Base-by-base conservation (phyloP, 345 rosid species). In the Dimocarpus longan region DNA sequence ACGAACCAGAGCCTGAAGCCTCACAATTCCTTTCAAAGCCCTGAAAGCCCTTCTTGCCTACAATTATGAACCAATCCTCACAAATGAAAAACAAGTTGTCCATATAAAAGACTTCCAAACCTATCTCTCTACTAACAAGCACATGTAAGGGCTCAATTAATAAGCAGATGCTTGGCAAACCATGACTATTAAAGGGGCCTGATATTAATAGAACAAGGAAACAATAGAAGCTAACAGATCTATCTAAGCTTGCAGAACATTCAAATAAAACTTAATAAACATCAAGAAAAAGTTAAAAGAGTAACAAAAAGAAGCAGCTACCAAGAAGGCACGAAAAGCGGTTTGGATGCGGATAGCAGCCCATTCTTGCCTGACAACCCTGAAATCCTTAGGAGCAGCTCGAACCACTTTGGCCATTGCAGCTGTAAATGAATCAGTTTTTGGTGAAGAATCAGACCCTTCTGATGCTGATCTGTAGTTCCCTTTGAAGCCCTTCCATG, bases 251-350 rank as follows among this genome's bases (percentile, higher is more conserved):
- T 46, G 10, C 16, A 12, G 39, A 16, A 37, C 0, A 56, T 21
- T 6, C 24, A 10, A 68, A 80, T 10, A 4, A 21, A 64, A 28
- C 10, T 62, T 62, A 37, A 37, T n/a, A 52, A 52, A 18, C 40
- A 37, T 44, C 28, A 71, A 40, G 43, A 37, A 42, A 63, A 5
- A 26, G 28, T 24, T 7, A 43, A n/a, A 39, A 44, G 15, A 42
- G 2, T 63, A 10, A 22, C n/a, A 74, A 39, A 73, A 39, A 72
- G 32, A 26, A 7, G 15, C 32, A 79, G 73, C 86, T 82, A 95
- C 98, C 95, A 95, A 81, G 89, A 95, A 94, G 43, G 92, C 97
- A 3, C 98, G 94, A 76, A 95, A 95, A 80, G 99, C 92, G 2
- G 99, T 92, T 76, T 95, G 99, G 74, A 95, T 89, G 46, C 98